phyloP scores from a whole-genome alignment of 768 basidiomycete species.

The Mycena chlorophos region DNA sequence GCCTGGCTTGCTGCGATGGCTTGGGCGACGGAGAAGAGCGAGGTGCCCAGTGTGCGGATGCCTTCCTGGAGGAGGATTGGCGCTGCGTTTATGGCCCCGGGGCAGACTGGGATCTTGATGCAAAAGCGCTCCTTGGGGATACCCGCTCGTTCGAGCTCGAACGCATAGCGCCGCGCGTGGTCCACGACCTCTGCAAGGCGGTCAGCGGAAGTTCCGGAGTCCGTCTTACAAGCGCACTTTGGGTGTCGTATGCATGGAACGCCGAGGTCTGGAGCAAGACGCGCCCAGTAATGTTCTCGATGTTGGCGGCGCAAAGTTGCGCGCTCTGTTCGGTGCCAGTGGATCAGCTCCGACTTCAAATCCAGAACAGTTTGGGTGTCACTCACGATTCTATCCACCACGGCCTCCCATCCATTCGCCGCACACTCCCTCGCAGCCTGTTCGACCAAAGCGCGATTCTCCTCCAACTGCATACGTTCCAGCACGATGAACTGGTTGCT shows the following conservation, averaged over 20 bases:
- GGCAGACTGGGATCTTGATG: conserved; percentile 50
- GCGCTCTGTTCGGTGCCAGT: conserved; percentile 36
- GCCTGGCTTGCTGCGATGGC: conserved; percentile 44
- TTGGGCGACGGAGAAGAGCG: conserved; percentile 46
- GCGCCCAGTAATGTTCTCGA: conserved; percentile 32
- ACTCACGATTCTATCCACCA: conserved; percentile 26
- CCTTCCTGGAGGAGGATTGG: conserved; percentile 39
- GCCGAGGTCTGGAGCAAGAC: conserved; percentile 37
- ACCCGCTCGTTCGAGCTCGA: conserved; percentile 34
- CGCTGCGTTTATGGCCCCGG: conserved; percentile 43
- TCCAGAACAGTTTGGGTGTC: neutral
- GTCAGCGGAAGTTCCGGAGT: neutral
- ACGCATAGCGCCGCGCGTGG: conserved; percentile 34
- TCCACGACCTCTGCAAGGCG: conserved; percentile 28
- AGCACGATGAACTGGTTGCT: conserved; percentile 40
- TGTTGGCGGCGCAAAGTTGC: conserved; percentile 33
- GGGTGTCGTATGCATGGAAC: conserved; percentile 34
- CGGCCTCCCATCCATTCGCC: conserved; percentile 24
- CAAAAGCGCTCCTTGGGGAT: conserved; percentile 41
- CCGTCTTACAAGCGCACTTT: conserved; percentile 22
- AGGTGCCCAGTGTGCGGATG: conserved; percentile 48
- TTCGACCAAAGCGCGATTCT: conserved; percentile 27
- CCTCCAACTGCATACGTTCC: conserved; percentile 28
- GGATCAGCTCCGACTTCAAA: neutral
- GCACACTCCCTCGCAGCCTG: conserved; percentile 22